phyloP scores from a whole-genome alignment of 192 early-diverging fungal species.

The Allomyces macrogynus region DNA sequence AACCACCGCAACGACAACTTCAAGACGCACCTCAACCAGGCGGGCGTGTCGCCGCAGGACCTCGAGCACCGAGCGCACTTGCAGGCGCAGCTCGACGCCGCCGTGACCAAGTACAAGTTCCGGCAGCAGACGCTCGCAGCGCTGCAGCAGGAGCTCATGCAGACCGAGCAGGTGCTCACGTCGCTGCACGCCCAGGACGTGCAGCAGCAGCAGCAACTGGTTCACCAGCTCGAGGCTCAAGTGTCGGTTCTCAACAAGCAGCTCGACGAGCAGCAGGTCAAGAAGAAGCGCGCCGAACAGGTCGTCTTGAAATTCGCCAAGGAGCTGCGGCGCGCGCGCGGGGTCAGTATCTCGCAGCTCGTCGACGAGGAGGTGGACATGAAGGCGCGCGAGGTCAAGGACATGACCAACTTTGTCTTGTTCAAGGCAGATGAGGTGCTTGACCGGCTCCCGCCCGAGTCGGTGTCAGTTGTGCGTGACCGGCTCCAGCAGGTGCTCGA shows the following conservation, averaged over 20 bases:
- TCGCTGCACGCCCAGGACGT: slow-evolving; percentile 17
- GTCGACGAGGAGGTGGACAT: slow-evolving; percentile 22
- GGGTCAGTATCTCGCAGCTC: not conserved
- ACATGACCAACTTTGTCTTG: slow-evolving; percentile 21
- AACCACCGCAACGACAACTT: slow-evolving; percentile 36
- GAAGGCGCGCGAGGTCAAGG: slow-evolving; percentile 17
- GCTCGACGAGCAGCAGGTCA: slow-evolving; percentile 21
- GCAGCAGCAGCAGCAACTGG: slow-evolving; percentile 11
- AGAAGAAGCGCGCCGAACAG: slow-evolving; percentile 21
- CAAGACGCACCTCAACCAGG: slow-evolving; percentile 26
- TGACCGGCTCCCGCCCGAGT: slow-evolving; percentile 16
- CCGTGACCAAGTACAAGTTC: slow-evolving; percentile 28
- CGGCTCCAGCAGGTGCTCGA: slow-evolving; percentile 10
- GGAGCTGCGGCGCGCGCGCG: slow-evolving; percentile 5
- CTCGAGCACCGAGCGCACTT: not conserved
- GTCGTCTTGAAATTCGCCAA: slow-evolving; percentile 11
- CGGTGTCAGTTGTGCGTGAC: slow-evolving; percentile 6
- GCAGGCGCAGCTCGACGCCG: slow-evolving; percentile 5
- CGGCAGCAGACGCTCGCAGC: slow-evolving; percentile 27
- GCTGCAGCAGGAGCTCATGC: slow-evolving; percentile 19
- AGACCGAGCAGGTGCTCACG: slow-evolving; percentile 14
- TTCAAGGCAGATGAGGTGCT: slow-evolving; percentile 14
- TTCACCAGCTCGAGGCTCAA: slow-evolving; percentile 20
- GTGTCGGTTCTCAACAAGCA: slow-evolving; percentile 17
- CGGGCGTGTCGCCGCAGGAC: slow-evolving; percentile 34